Conservation (phyloP, 345 rosid genomes). For the Erodium maritimum region DNA sequence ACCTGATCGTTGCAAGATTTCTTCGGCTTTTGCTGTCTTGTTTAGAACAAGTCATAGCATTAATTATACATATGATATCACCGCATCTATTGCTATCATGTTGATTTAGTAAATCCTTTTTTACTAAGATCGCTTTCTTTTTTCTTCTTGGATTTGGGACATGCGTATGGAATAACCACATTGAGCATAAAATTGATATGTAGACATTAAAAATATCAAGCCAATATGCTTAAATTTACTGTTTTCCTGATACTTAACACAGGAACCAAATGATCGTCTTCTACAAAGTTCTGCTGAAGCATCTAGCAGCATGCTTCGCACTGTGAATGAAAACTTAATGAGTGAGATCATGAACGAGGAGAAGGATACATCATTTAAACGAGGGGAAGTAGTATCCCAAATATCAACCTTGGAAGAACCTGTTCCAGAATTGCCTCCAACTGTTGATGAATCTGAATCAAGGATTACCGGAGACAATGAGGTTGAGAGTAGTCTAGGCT, state of each 20-base stretch:
- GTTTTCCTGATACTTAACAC: conserved; percentile 11
- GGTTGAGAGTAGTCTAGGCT: background rate
- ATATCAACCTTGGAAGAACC: conserved; percentile 1
- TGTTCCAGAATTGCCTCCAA: conserved; percentile 6
- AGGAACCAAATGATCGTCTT: conserved; percentile 11
- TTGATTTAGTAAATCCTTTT: background rate
- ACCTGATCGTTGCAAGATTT: background rate
- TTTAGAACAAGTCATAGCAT: too few species aligned
- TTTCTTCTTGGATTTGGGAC: background rate
- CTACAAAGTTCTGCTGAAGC: conserved; percentile 8
- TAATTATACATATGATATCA: too few species aligned
- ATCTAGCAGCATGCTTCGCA: conserved; percentile 2
- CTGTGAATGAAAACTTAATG: conserved; percentile 5
- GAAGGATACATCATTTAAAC: conserved; percentile 1
- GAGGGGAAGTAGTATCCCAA: conserved; percentile 1
- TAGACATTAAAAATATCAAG: background rate
- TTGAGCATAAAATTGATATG: background rate
- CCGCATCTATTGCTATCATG: too few species aligned
- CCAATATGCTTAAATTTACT: background rate
- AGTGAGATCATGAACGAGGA: conserved; percentile 5
- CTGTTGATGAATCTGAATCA: background rate
- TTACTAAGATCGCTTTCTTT: background rate
- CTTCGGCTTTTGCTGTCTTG: too few species aligned
- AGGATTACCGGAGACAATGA: conserved; percentile 1
- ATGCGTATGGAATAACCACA: background rate